Evolutionary conservation across 73 alveolate species (phyloP).

Genomic region (Vitrella brassicaformis): DNA sequence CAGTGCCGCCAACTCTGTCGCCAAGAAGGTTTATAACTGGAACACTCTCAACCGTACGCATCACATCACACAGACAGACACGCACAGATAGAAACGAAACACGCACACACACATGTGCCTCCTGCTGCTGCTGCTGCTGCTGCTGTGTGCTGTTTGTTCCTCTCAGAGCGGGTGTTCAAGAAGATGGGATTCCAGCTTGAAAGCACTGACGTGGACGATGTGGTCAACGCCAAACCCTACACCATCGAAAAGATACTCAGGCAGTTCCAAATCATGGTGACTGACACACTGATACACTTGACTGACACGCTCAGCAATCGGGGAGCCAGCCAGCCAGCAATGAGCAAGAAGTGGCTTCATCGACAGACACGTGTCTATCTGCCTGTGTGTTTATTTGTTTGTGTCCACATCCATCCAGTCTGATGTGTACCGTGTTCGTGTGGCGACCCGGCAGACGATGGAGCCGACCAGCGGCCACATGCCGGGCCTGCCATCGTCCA

Average conservation of each 20-base stretch:
- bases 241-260: not conserved
- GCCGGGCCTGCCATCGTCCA: not conserved
- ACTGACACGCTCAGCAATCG: not conserved
- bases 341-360: not conserved
- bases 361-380: not conserved
- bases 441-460: not conserved
- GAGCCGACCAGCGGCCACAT: not conserved
- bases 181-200: not conserved
- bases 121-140: not conserved
- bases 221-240: not conserved
- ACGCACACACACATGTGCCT: not conserved
- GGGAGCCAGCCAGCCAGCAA: not conserved
- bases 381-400: not conserved
- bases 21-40: slow-evolving; percentile 28
- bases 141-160: not conserved
- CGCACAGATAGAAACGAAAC: not conserved
- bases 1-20: no score
- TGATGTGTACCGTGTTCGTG: not conserved
- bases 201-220: not conserved
- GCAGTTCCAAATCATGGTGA: not conserved
- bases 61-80: not conserved
- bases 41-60: slow-evolving; percentile 6
- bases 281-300: not conserved
- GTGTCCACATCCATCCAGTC: not conserved
- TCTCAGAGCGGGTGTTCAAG: not conserved